Evolutionary conservation across 306 rosid species (phyloP), one percentile per base, ranked within the genome.

Genomic region (Rosa persica): DNA sequence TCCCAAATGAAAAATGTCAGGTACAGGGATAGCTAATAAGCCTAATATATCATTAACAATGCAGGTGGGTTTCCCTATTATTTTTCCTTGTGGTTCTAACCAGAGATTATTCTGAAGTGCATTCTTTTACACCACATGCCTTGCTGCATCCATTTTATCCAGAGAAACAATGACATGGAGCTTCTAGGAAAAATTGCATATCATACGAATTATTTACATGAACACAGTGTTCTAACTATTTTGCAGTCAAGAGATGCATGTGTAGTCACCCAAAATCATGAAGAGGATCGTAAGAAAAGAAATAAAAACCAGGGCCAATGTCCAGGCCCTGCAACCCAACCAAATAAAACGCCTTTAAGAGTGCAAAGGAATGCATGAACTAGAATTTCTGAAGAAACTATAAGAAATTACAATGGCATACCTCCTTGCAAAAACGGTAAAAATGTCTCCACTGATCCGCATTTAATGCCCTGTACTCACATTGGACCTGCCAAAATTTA

Each of bases 361-460:
- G 52, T 15, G 40, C 34, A 30, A 34, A 30, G 76, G 40, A 72
- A 72, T 61, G 38, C 20, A 36, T 20, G 47, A 72, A 49, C 27
- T 34, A 52, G 17, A 57, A 30, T 30, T 30, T 30, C 36, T 30
- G 36, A 30, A 30, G 36, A 30, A 30, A 30, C 36, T 25, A 47
- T 44, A 27, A 13, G 60, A 54, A 47, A 70, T 44, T 4, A 8
- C 8, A 17, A 43, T 55, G 6, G 76, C 67, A 65, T 80, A 91
- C 96, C 89, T 91, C 89, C 68, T 80, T 83, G 79, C 86, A 89
- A 66, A 89, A 86, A 9, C 87, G 88, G 77, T 84, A 86, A 75
- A 91, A 85, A 61, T 73, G 81, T 42, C 79, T 67, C 96, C 96
- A 91, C 42, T 91, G 96, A 80, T 91, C 96, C 80, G 76, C 82